Conservation (phyloP, 1,139 yeast genomes). For the Sugiyamaella paludigena region DNA sequence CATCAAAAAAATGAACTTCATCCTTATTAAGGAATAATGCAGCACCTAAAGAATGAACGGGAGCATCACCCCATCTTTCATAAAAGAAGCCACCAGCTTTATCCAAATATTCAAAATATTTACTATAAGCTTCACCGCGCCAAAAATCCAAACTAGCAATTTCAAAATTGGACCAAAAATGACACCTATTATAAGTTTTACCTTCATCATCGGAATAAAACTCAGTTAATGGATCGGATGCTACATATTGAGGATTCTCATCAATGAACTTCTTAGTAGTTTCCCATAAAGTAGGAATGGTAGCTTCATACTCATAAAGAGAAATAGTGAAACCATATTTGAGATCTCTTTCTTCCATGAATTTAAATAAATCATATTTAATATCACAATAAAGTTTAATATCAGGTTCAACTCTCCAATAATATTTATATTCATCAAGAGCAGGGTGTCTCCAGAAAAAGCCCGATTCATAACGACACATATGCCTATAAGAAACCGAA, state of each 20-base stretch:
- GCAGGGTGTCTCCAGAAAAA: constrained; percentile 81
- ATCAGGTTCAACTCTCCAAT: constrained; percentile 97
- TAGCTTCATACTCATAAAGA: constrained; percentile 76
- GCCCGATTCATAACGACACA: constrained; percentile 94
- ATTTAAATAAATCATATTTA: constrained; percentile 79
- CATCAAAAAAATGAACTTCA: constrained; percentile 74
- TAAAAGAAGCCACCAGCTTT: constrained; percentile 83
- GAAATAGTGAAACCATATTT: constrained; percentile 80
- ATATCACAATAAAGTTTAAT: constrained; percentile 77
- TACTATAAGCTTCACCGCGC: constrained; percentile 62
- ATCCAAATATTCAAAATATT: constrained; percentile 71
- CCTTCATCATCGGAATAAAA: constrained; percentile 70
- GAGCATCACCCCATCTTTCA: constrained; percentile 97
- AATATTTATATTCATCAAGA: constrained; percentile 72
- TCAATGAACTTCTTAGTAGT: constrained; percentile 66
- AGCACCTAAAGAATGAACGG: constrained; percentile 80
- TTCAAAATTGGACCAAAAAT: constrained; percentile 93
- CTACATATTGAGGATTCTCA: constrained; percentile 57
- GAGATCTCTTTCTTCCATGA: constrained; percentile 74
- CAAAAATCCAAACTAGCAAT: constrained; percentile 76
- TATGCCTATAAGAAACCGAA: constrained; percentile 68
- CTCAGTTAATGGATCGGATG: constrained; percentile 59
- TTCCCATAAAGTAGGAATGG: constrained; percentile 81
- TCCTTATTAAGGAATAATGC: constrained; percentile 62
- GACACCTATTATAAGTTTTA: constrained; percentile 71